Evolutionary conservation across 2,329 filamentous ascomycete species (phyloP).

Genomic region (Pestalotiopsis sp.): DNA sequence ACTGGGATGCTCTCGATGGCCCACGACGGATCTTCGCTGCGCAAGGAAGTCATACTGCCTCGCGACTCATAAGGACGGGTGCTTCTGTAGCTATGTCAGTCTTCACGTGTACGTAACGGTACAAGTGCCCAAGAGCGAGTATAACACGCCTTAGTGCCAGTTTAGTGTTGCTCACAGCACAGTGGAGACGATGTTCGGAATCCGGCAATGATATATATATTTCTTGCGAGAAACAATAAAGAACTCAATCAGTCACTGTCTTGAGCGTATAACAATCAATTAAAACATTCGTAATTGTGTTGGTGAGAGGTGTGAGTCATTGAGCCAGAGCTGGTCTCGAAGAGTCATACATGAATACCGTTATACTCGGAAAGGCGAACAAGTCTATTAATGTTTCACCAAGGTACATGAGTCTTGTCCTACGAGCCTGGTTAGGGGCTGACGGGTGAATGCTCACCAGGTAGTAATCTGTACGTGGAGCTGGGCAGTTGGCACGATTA

Average conservation of each 20-base stretch:
- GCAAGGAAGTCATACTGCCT: background rate
- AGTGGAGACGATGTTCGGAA: background rate
- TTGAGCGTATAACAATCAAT: background rate
- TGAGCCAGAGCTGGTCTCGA: background rate
- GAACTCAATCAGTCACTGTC: no score
- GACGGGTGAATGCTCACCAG: background rate
- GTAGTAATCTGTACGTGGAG: no score
- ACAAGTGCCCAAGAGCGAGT: background rate
- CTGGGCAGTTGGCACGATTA: no score
- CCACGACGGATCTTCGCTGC: slow-evolving; percentile 13
- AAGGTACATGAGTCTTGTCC: background rate
- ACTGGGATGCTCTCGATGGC: slow-evolving; percentile 20
- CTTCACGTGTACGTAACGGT: background rate
- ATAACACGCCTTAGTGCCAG: background rate
- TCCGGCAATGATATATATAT: background rate
- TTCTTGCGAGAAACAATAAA: background rate
- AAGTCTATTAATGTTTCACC: background rate
- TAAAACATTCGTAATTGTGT: background rate
- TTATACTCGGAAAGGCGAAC: background rate
- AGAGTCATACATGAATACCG: background rate
- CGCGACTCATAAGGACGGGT: background rate
- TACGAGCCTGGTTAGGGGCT: background rate
- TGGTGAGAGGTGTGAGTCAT: background rate
- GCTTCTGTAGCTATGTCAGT: background rate
- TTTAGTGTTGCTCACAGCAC: background rate